phyloP scores from a whole-genome alignment of 129 eudicot genomes.

The Pseudognaphalium luteoalbum region DNA sequence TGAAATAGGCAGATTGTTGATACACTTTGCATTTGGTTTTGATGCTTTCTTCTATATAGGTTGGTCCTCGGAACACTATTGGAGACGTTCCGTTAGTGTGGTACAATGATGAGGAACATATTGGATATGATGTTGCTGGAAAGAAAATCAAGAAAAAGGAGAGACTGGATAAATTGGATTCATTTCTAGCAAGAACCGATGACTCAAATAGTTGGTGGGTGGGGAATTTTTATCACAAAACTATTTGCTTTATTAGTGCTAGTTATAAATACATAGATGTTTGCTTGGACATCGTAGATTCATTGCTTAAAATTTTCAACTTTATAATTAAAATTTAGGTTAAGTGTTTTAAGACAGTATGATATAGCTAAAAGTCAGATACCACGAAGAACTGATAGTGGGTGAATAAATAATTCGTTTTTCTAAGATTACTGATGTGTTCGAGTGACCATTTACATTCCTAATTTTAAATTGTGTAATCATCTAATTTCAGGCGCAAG shows the following conservation, averaged over 20 bases:
- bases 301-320: background rate
- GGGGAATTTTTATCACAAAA: background rate
- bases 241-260: background rate
- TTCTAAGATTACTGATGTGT: background rate
- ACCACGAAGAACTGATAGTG: conserved; percentile 6
- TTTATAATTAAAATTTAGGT: background rate
- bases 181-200: conserved; percentile 75
- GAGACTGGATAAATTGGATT: conserved; percentile 66
- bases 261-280: background rate
- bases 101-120: conserved; percentile 97
- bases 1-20: background rate
- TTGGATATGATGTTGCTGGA: conserved; percentile 82
- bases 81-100: conserved; percentile 91
- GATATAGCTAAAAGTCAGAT: background rate
- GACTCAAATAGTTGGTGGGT: conserved; percentile 83
- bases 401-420: background rate
- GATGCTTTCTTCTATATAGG: conserved; percentile 41
- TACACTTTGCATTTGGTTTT: background rate
- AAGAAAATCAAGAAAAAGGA: conserved; percentile 96
- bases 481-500: conserved; percentile 63
- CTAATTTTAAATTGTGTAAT: background rate
- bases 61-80: conserved; percentile 84
- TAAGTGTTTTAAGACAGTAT: background rate
- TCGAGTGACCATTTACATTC: background rate
- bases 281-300: background rate